Conservation (phyloP, 225 moss, liverwort and hornwort species). For the Sphagnum contortum region DNA sequence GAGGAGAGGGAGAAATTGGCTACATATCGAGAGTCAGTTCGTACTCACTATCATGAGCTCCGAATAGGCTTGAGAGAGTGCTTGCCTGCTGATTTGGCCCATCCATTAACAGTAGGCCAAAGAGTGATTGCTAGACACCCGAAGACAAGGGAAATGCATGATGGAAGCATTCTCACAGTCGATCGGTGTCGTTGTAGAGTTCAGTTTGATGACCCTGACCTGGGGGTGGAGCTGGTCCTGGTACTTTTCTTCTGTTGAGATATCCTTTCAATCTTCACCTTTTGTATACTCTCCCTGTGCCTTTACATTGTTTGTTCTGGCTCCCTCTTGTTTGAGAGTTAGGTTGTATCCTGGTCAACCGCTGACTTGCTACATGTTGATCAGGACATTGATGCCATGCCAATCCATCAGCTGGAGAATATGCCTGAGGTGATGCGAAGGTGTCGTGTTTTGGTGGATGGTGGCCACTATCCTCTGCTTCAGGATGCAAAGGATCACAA, state of each 20-base stretch:
- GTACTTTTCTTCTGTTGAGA: constrained; percentile 21
- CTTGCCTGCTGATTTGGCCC: constrained; percentile 79
- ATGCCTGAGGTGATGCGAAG: constrained; percentile 96
- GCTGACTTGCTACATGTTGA: not conserved
- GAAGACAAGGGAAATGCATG: constrained; percentile 80
- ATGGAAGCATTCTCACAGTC: constrained; percentile 94
- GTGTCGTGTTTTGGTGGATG: constrained; percentile 53
- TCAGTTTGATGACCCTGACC: constrained; percentile 97
- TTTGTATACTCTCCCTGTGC: not conserved
- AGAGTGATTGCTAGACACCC: constrained; percentile 92
- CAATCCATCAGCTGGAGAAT: constrained; percentile 82
- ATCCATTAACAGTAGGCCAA: constrained; percentile 92
- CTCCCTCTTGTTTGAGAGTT: not conserved
- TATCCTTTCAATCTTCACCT: too few relatives aligned
- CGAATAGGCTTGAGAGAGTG: constrained; percentile 75
- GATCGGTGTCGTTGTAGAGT: constrained; percentile 92
- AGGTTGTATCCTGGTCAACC: not conserved
- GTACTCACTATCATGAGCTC: constrained; percentile 90
- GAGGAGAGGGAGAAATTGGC: constrained; percentile 89
- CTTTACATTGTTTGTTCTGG: not conserved
- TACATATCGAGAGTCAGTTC: constrained; percentile 72
- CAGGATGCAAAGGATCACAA: constrained; percentile 61
- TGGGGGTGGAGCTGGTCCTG: constrained; percentile 96
- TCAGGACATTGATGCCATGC: constrained; percentile 98
- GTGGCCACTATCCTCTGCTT: constrained; percentile 41